These are phyloP conservation scores for Ogataea sp. DNA, from an alignment of 805 yeast species.

Conservation along the genomic window DNA sequence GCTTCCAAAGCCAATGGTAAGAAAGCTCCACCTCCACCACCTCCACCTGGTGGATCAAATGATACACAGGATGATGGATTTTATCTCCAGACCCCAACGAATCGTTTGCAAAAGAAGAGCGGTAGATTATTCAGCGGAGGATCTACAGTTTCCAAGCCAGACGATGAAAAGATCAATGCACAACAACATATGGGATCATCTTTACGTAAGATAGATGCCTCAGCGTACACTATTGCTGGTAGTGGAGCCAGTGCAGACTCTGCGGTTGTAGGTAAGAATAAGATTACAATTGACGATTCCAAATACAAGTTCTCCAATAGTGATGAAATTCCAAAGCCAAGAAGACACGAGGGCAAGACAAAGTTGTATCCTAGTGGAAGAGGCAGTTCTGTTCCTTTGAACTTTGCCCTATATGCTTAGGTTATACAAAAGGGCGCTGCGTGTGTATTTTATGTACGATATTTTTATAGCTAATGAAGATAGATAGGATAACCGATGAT, in stretches of 20 bases:
- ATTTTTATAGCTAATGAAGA: too few species aligned
- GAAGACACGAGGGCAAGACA: slow-evolving; percentile 60
- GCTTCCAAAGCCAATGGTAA: not conserved
- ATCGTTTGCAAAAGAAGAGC: slow-evolving; percentile 9
- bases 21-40: slow-evolving; percentile 24
- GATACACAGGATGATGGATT: slow-evolving; percentile 6
- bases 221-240: slow-evolving; percentile 55
- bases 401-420: slow-evolving; percentile 35
- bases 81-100: slow-evolving; percentile 17
- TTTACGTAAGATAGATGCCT: slow-evolving; percentile 53
- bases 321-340: slow-evolving; percentile 76
- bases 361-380: slow-evolving; percentile 93
- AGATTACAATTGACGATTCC: slow-evolving; percentile 56
- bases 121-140: slow-evolving; percentile 7
- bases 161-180: slow-evolving; percentile 25
- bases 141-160: slow-evolving; percentile 17
- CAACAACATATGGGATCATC: slow-evolving; percentile 42
- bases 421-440: too few species aligned
- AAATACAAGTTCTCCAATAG: slow-evolving; percentile 65
- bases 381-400: slow-evolving; percentile 85
- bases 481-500: too few species aligned
- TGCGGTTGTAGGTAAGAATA: slow-evolving; percentile 13
- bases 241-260: slow-evolving; percentile 8
- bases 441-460: too few species aligned
- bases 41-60: slow-evolving; percentile 16